A percentile compares a stretch with the other conserved stretches of the same genome.
These are phyloP conservation scores for Rhizopogon salebrosus DNA, from an alignment of 768 basidiomycete species.

Conservation along the genomic window DNA sequence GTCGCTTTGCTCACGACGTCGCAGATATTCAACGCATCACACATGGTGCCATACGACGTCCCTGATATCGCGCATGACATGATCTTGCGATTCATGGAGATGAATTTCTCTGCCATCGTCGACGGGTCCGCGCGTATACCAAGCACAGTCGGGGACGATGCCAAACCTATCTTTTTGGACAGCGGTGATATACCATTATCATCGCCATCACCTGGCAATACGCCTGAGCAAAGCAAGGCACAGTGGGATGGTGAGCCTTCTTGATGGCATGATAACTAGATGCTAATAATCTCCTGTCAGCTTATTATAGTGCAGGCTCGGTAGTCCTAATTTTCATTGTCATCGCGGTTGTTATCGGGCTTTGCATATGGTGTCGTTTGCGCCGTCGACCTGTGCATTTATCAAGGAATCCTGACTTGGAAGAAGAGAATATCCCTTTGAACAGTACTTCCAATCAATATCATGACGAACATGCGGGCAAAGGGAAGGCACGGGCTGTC, in stretches of 20 bases:
- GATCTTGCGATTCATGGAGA: conserved; percentile 96
- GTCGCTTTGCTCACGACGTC: background rate
- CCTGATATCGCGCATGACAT: conserved; percentile 92
- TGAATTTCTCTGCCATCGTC: conserved; percentile 77
- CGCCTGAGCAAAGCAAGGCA: conserved; percentile 74
- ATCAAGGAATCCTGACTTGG: conserved; percentile 17
- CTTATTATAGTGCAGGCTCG: conserved; percentile 93
- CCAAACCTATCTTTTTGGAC: conserved; percentile 60
- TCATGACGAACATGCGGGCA: conserved; percentile 36
- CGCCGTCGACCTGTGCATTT: conserved; percentile 33
- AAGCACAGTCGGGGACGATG: conserved; percentile 67
- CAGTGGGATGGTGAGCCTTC: conserved; percentile 78
- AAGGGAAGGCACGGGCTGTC: conserved; percentile 45
- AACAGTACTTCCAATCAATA: conserved; percentile 36
- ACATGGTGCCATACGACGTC: conserved; percentile 91
- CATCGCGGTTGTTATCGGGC: conserved; percentile 59
- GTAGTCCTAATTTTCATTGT: conserved; percentile 79
- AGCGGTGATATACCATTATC: conserved; percentile 34
- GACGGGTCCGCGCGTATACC: conserved; percentile 80
- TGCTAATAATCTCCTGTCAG: conserved; percentile 32
- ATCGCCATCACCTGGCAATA: conserved; percentile 40
- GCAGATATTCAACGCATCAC: conserved; percentile 88
- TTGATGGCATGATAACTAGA: background rate
- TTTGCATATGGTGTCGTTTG: conserved; percentile 76
- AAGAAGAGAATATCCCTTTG: conserved; percentile 80